Evolutionary conservation across 2,329 filamentous ascomycete genomes (phyloP).

Genomic region (Colletotrichum sp.): DNA sequence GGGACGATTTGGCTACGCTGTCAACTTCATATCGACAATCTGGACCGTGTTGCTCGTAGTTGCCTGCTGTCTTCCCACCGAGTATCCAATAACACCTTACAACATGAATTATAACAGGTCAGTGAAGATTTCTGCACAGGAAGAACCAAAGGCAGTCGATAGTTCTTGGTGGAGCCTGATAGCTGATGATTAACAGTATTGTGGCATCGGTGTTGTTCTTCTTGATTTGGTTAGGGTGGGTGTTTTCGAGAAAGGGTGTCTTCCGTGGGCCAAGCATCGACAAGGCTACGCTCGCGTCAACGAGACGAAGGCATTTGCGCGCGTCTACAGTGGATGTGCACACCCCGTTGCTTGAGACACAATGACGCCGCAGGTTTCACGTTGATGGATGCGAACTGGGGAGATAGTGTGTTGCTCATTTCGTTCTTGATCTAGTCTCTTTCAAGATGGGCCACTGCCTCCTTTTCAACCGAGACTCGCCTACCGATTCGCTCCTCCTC

Average conservation of each 20-base stretch:
- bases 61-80: not conserved
- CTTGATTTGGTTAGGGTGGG: not conserved
- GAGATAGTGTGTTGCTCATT: not conserved
- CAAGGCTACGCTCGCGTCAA: not conserved
- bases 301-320: not conserved
- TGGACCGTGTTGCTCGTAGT: not conserved
- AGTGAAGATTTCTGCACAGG: not conserved
- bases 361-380: not conserved
- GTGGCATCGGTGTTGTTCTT: not conserved
- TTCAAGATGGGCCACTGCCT: not conserved
- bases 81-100: not conserved
- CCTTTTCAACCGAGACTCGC: not conserved
- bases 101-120: not conserved
- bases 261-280: not conserved
- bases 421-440: not conserved
- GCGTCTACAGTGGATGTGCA: not conserved
- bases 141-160: too few relatives aligned
- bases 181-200: not conserved
- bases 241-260: not conserved
- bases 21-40: constrained; percentile 22
- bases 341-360: not conserved
- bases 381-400: not conserved
- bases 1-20: constrained; percentile 24
- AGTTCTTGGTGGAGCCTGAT: not conserved
- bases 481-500: not conserved